Conservation (phyloP, 192 early-diverging fungal genomes). For the Mortierella claussenii region DNA sequence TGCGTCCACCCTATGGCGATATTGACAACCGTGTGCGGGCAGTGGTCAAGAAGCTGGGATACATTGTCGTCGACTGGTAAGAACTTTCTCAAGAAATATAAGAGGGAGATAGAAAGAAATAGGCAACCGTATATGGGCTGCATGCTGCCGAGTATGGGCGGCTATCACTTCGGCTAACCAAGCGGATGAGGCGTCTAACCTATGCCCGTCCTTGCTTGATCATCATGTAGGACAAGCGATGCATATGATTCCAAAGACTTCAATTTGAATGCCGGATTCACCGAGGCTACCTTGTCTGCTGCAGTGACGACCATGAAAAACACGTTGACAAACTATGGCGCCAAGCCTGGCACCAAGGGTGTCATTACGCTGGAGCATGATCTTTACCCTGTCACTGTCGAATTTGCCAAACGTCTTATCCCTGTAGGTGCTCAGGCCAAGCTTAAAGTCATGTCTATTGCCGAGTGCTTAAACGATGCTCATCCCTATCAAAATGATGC, state of each 20-base stretch:
- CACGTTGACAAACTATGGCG: conserved; percentile 36
- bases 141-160: no score
- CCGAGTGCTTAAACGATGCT: conserved; percentile 38
- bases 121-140: no score
- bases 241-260: conserved; percentile 62
- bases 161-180: no score
- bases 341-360: conserved; percentile 44
- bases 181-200: no score
- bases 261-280: conserved; percentile 24
- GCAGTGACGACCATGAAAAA: conserved; percentile 7
- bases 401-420: conserved; percentile 51
- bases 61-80: conserved; percentile 49
- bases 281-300: conserved; percentile 4
- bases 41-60: conserved; percentile 64
- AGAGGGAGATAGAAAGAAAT: no score
- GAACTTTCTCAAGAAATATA: no score
- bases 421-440: conserved; percentile 28
- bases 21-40: conserved; percentile 67
- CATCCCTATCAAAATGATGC: conserved; percentile 22
- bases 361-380: conserved; percentile 67
- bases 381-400: conserved; percentile 53
- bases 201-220: no score
- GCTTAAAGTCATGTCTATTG: conserved; percentile 38
- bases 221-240: conserved; percentile 47
- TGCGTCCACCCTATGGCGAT: conserved; percentile 68